Conservation (phyloP, 1,139 yeast genomes). For the Blastobotrys serpentis region DNA sequence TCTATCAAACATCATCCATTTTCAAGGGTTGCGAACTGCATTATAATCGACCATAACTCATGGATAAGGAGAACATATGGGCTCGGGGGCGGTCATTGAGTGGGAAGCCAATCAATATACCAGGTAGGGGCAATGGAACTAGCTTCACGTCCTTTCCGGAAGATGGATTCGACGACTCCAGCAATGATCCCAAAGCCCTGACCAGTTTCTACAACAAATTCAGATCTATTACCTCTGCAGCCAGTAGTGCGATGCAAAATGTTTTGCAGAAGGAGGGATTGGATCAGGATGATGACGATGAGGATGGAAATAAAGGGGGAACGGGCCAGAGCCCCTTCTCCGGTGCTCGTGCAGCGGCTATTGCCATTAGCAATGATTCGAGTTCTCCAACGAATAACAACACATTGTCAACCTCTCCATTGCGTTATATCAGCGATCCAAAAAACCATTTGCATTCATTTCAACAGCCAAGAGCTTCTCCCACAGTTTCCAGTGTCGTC, state of each 20-base stretch:
- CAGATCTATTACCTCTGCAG: conserved; percentile 31
- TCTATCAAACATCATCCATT: conserved; percentile 2
- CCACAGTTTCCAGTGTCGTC: conserved; percentile 21
- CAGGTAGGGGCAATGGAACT: conserved; percentile 1
- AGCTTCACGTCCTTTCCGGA: conserved; percentile 32
- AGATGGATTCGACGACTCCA: conserved; percentile 29
- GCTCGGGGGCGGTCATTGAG: conserved; percentile 4
- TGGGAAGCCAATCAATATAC: conserved; percentile 3
- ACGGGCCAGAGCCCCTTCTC: conserved; percentile 13
- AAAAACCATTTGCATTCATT: conserved; percentile 17
- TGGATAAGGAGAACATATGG: conserved; percentile 5
- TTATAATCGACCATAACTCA: background rate
- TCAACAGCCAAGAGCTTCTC: conserved; percentile 25
- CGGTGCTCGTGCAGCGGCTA: conserved; percentile 12
- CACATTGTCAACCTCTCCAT: background rate
- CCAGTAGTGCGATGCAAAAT: conserved; percentile 31
- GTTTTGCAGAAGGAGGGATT: conserved; percentile 22
- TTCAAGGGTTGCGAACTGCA: conserved; percentile 1
- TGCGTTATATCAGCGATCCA: conserved; percentile 8
- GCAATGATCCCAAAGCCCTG: conserved; percentile 25
- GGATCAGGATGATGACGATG: background rate
- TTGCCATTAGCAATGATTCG: background rate
- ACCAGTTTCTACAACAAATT: conserved; percentile 30
- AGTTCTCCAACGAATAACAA: background rate
- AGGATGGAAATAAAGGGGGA: background rate